Conservation (phyloP, 2,329 filamentous ascomycete species). For the Diaporthe sp. region DNA sequence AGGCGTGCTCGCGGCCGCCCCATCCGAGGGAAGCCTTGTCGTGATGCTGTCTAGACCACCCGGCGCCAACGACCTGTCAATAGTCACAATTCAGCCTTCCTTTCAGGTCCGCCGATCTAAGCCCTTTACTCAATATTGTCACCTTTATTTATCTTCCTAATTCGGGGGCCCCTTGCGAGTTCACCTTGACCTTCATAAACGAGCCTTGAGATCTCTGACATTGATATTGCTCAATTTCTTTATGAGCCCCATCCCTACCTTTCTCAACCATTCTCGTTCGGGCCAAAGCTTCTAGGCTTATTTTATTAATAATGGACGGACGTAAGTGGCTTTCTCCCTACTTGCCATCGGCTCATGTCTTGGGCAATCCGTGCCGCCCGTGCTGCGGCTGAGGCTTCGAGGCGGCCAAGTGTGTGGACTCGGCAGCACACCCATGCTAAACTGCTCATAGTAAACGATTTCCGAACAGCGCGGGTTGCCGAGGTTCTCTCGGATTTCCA, state of each 20-base stretch:
- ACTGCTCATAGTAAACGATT: slow-evolving; percentile 64
- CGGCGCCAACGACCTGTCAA: slow-evolving; percentile 34
- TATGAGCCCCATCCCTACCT: slow-evolving; percentile 16
- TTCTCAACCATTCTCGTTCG: not conserved
- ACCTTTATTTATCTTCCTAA: slow-evolving; percentile 29
- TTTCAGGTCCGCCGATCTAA: slow-evolving; percentile 33
- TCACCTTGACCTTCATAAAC: slow-evolving; percentile 21
- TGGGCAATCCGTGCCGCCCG: not conserved
- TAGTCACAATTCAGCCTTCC: slow-evolving; percentile 34
- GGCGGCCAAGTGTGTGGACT: not conserved
- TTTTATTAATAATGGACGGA: slow-evolving; percentile 34
- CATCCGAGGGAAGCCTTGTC: slow-evolving; percentile 4
- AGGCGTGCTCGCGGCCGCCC: slow-evolving; percentile 13
- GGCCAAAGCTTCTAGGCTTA: not conserved
- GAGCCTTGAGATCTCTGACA: slow-evolving; percentile 1
- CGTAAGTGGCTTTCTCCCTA: slow-evolving; percentile 31
- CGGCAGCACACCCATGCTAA: not conserved
- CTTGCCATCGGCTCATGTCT: not conserved
- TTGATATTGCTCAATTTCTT: not conserved
- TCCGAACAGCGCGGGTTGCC: slow-evolving; percentile 68
- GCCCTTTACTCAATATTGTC: slow-evolving; percentile 32
- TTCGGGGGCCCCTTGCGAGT: slow-evolving; percentile 19
- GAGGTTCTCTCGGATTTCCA: slow-evolving; percentile 72
- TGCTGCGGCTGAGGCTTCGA: not conserved
- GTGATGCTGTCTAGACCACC: slow-evolving; percentile 31